phyloP scores from a whole-genome alignment of 2,329 filamentous ascomycete species.

The Claviceps fusiformis region DNA sequence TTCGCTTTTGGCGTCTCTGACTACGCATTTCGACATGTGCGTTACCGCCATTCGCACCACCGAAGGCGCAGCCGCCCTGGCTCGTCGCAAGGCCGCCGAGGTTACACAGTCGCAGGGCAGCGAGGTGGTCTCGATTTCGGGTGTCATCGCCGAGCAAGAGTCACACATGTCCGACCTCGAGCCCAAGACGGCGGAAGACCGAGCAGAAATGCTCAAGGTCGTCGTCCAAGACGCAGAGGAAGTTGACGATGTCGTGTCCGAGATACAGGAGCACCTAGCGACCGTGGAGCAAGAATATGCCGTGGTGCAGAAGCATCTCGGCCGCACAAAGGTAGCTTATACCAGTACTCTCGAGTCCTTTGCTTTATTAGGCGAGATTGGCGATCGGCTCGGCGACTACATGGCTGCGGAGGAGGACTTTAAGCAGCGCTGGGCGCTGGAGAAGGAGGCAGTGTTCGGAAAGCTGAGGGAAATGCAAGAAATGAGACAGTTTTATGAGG shows the following conservation, averaged over 20 bases:
- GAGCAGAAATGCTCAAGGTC: conserved; percentile 70
- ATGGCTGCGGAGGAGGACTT: conserved; percentile 53
- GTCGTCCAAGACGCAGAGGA: conserved; percentile 57
- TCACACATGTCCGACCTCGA: conserved; percentile 41
- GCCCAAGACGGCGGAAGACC: conserved; percentile 61
- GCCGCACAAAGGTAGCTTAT: conserved; percentile 35
- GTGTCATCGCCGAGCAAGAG: conserved; percentile 48
- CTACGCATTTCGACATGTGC: conserved; percentile 83
- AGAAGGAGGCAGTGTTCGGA: conserved; percentile 53
- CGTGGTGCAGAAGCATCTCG: conserved; percentile 49
- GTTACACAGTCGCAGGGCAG: conserved; percentile 33
- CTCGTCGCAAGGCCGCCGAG: conserved; percentile 55
- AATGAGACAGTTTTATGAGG: conserved; percentile 72
- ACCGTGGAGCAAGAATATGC: conserved; percentile 64
- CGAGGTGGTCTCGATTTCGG: conserved; percentile 48
- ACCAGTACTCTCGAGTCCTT: conserved; percentile 49
- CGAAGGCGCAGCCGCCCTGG: conserved; percentile 61
- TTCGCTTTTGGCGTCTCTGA: conserved; percentile 63
- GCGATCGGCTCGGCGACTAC: conserved; percentile 50
- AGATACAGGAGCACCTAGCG: conserved; percentile 60
- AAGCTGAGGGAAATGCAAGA: conserved; percentile 65
- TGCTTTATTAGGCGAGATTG: conserved; percentile 52
- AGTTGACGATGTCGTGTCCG: conserved; percentile 51
- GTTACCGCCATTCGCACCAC: conserved; percentile 84
- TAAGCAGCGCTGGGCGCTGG: conserved; percentile 55